Percentiles rank a stretch among this genome's conserved stretches.
These are phyloP conservation scores for Porphyridium purpureum DNA, from an alignment of 23 red algal genomes.

Conservation along the genomic window DNA sequence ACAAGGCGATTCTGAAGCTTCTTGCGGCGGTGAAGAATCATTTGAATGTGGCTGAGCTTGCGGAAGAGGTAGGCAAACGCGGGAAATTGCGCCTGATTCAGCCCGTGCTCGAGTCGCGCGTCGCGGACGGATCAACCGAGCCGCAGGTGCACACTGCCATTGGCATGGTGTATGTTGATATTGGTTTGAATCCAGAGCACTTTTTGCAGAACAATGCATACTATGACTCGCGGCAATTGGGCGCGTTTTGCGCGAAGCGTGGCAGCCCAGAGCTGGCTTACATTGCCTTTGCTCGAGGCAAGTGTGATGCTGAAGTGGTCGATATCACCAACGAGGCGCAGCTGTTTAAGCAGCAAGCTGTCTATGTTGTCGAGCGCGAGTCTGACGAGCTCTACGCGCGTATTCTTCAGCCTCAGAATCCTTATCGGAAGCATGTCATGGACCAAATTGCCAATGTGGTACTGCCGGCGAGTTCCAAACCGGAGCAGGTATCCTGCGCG, in stretches of 20 bases:
- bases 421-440: conserved; percentile 58
- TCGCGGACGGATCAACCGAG: conserved; percentile 84
- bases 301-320: conserved; percentile 86
- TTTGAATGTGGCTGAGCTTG: conserved; percentile 69
- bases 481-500: conserved; percentile 76
- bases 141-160: conserved; percentile 74
- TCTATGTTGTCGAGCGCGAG: conserved; percentile 70
- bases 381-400: conserved; percentile 64
- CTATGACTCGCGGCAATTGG: conserved; percentile 79
- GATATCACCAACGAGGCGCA: conserved; percentile 69
- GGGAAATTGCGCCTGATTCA: conserved; percentile 55
- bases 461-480: conserved; percentile 47
- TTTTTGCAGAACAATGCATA: conserved; percentile 94
- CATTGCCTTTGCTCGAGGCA: conserved; percentile 70
- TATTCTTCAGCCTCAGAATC: conserved; percentile 55
- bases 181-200: conserved; percentile 77
- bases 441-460: conserved; percentile 73
- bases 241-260: conserved; percentile 68
- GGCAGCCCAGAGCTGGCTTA: conserved; percentile 66
- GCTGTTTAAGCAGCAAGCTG: conserved; percentile 83
- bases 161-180: conserved; percentile 87
- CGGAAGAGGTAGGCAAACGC: conserved; percentile 37
- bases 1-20: conserved; percentile 44
- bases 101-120: conserved; percentile 58
- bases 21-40: conserved; percentile 88